Percentiles rank a stretch among this genome's conserved stretches.
Conservation (phyloP, 1,284 basidiomycete genomes). For the Schizophyllum commune region DNA sequence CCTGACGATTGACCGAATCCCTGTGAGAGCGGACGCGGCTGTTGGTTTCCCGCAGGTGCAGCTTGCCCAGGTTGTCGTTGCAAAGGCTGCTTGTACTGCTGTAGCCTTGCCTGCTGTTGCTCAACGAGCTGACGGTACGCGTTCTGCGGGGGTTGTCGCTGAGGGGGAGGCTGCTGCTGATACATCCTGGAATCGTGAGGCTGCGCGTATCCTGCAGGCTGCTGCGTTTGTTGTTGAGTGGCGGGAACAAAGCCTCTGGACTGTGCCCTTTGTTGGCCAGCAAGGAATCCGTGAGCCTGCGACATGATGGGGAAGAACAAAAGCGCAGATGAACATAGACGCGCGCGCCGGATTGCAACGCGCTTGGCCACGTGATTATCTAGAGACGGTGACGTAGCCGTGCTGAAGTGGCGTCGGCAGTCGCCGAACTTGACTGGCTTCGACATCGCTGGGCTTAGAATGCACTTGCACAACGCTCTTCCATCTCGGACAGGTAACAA, state of each 20-base stretch:
- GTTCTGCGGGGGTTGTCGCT: constrained; percentile 1
- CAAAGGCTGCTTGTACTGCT: constrained; percentile 3
- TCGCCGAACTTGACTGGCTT: no score
- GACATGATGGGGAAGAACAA: neutral
- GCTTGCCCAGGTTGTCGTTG: constrained; percentile 10
- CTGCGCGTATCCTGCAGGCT: neutral
- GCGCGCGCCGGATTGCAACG: neutral
- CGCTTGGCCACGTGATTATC: neutral
- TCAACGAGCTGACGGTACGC: neutral
- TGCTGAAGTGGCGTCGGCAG: neutral
- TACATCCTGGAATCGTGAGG: constrained; percentile 5
- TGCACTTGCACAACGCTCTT: no score
- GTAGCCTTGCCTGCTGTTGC: neutral
- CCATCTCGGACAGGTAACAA: no score
- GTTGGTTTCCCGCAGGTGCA: constrained; percentile 3
- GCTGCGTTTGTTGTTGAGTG: neutral
- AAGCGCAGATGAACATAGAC: neutral
- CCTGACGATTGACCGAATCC: neutral
- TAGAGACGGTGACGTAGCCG: neutral
- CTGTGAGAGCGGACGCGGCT: neutral
- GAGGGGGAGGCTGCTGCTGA: neutral
- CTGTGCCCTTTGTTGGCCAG: neutral
- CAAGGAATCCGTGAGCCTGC: neutral
- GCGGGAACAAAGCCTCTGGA: neutral
- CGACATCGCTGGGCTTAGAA: no score